phyloP scores from a whole-genome alignment of 2,329 filamentous ascomycete genomes.

The Neofusicoccum sp. region DNA sequence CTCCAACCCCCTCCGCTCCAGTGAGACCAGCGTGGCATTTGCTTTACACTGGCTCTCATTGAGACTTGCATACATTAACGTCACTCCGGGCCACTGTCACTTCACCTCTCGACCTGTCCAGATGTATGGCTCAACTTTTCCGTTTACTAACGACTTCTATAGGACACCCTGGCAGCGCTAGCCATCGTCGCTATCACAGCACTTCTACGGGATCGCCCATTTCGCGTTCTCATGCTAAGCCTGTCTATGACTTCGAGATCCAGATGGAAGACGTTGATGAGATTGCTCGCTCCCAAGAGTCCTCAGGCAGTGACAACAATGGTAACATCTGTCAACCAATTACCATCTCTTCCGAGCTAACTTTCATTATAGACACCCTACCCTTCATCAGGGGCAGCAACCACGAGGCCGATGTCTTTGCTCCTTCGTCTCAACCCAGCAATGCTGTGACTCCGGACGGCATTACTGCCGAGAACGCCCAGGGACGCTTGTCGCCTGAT shows the following conservation, averaged over 20 bases:
- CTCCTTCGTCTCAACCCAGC: neutral
- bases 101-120: neutral
- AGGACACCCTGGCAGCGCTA: no score
- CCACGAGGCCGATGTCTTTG: neutral
- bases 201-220: no score
- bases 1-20: no score
- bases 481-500: neutral
- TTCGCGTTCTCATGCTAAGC: neutral
- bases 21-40: no score
- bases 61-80: no score
- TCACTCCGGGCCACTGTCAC: no score
- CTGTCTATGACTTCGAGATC: neutral
- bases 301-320: neutral
- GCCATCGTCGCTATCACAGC: no score
- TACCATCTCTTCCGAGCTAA: neutral
- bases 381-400: neutral
- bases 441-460: neutral
- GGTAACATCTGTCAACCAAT: neutral
- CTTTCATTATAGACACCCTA: neutral
- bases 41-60: no score
- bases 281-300: neutral
- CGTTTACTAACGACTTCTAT: no score
- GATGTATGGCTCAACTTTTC: no score
- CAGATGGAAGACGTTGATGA: neutral
- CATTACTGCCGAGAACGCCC: slow-evolving; percentile 9